Evolutionary conservation across 2,329 filamentous ascomycete genomes (phyloP).

Genomic region (Talaromyces sp.): DNA sequence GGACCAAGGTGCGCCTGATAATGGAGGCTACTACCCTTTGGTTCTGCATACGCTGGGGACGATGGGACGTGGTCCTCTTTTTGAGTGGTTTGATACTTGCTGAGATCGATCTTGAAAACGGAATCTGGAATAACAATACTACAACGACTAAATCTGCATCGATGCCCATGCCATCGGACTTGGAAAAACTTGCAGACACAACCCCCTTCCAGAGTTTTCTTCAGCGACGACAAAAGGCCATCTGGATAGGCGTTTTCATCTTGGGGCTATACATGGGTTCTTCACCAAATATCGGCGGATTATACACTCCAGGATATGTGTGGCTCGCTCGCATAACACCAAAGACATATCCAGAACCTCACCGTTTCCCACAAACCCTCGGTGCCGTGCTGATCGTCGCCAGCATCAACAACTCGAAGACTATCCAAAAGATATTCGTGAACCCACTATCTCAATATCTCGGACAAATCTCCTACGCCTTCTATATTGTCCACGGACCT

Average conservation of each 20-base stretch:
- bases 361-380: constrained; percentile 45
- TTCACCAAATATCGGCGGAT: constrained; percentile 39
- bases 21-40: constrained; percentile 33
- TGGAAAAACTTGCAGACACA: constrained; percentile 30
- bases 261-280: constrained; percentile 44
- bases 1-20: constrained; percentile 32
- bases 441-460: constrained; percentile 44
- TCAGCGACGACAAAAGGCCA: constrained; percentile 27
- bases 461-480: constrained; percentile 47
- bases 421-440: constrained; percentile 42
- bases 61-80: constrained; percentile 46
- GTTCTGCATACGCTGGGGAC: constrained; percentile 42
- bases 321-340: constrained; percentile 41
- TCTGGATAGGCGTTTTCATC: constrained; percentile 39
- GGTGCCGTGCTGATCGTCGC: constrained; percentile 43
- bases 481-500: constrained; percentile 49
- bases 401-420: constrained; percentile 40
- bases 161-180: constrained; percentile 19
- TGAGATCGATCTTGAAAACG: constrained; percentile 42
- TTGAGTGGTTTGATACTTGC: constrained; percentile 44
- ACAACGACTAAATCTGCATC: constrained; percentile 18
- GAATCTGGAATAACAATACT: constrained; percentile 27
- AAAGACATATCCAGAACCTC: constrained; percentile 40
- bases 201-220: constrained; percentile 20
- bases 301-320: constrained; percentile 42